Evolutionary conservation across 1,139 yeast genomes (phyloP).

Genomic region (Arxiozyma slooffiae): DNA sequence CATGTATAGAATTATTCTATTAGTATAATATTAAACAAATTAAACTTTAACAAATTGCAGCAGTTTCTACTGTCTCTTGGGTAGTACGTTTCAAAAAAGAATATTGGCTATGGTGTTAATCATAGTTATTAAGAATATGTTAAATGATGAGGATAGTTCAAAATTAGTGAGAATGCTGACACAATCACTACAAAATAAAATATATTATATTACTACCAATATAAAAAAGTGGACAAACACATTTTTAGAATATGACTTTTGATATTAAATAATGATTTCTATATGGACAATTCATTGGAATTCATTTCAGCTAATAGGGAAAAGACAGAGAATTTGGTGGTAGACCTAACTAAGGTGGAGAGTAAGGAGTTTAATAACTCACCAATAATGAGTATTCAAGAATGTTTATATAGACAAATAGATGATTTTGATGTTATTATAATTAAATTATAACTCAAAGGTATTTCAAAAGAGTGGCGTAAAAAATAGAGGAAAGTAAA

Average conservation of each 20-base stretch:
- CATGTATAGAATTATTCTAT: too few species aligned
- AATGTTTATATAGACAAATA: slow-evolving; percentile 46
- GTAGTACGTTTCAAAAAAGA: not conserved
- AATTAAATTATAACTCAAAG: slow-evolving; percentile 39
- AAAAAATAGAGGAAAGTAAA: slow-evolving; percentile 38
- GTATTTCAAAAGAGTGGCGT: slow-evolving; percentile 35
- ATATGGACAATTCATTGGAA: slow-evolving; percentile 40
- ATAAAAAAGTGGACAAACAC: slow-evolving; percentile 26
- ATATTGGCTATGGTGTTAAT: not conserved
- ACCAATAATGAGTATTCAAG: slow-evolving; percentile 38
- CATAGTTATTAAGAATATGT: not conserved
- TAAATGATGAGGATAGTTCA: not conserved
- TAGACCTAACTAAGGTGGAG: slow-evolving; percentile 55
- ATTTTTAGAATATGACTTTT: slow-evolving; percentile 41
- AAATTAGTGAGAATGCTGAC: slow-evolving; percentile 32
- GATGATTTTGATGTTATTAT: slow-evolving; percentile 48
- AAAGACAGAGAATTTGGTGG: slow-evolving; percentile 54
- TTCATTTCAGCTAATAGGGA: slow-evolving; percentile 30
- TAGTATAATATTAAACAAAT: slow-evolving; percentile 53
- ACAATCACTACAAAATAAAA: slow-evolving; percentile 39
- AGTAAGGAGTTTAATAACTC: slow-evolving; percentile 53
- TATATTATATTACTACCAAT: slow-evolving; percentile 44
- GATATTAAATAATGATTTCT: slow-evolving; percentile 51
- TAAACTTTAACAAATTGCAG: slow-evolving; percentile 34
- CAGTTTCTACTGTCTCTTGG: slow-evolving; percentile 1